Evolutionary conservation across 352 stramenopile species (phyloP).

Genomic region (Pythium aquatile): DNA sequence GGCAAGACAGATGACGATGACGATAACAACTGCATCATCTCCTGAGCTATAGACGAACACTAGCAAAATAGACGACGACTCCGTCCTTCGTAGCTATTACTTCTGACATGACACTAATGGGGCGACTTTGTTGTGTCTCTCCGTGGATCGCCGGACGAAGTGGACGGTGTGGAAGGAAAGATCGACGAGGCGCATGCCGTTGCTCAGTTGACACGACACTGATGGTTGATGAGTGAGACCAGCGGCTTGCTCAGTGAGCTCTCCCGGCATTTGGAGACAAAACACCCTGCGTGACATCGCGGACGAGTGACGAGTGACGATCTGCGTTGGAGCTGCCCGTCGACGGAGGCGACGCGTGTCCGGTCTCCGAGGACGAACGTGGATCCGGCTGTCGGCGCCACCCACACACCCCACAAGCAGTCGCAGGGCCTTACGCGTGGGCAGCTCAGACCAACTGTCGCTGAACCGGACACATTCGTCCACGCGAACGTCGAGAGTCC

Average conservation of each 20-base stretch:
- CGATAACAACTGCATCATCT: slow-evolving; percentile 35
- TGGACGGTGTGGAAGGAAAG: too few relatives aligned
- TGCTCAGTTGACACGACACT: too few relatives aligned
- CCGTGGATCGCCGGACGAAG: too few relatives aligned
- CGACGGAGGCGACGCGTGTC: slow-evolving; percentile 21
- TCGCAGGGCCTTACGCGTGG: slow-evolving; percentile 36
- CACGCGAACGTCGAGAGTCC: slow-evolving; percentile 20
- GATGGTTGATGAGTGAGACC: too few relatives aligned
- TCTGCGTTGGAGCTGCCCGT: too few relatives aligned
- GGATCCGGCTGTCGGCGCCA: slow-evolving; percentile 36
- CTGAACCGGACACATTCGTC: slow-evolving; percentile 16
- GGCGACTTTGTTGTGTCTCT: too few relatives aligned
- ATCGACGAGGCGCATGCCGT: too few relatives aligned
- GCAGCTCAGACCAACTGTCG: not conserved
- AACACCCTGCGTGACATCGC: too few relatives aligned
- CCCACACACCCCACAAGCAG: slow-evolving; percentile 58
- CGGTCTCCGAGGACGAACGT: slow-evolving; percentile 63
- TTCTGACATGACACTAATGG: too few relatives aligned
- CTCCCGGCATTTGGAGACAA: too few relatives aligned
- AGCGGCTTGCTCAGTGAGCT: too few relatives aligned
- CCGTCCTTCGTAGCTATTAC: not conserved
- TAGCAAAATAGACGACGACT: not conserved
- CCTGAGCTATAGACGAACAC: slow-evolving; percentile 15
- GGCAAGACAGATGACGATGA: slow-evolving; percentile 23
- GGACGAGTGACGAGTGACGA: not conserved